Conservation (phyloP, 202 grass and related monocot species). For the Alloteropsis angusta region DNA sequence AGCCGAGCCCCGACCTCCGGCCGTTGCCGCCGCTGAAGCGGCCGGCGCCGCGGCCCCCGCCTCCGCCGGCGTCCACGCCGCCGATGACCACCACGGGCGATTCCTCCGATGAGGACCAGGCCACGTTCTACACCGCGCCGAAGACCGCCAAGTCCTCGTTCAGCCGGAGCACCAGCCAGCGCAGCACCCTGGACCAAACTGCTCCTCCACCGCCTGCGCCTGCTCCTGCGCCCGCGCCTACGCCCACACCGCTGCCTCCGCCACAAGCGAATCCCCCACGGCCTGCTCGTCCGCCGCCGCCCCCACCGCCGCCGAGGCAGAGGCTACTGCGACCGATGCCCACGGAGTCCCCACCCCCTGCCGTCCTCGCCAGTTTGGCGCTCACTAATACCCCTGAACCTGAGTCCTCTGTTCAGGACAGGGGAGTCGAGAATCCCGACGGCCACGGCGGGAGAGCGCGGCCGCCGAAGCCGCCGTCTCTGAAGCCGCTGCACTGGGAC, state of each 20-base stretch:
- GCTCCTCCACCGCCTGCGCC: neutral
- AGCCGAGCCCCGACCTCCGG: conserved; percentile 42
- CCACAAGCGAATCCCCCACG: neutral
- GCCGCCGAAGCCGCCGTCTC: conserved; percentile 24
- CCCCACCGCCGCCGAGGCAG: conserved; percentile 33
- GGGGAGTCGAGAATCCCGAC: conserved; percentile 18
- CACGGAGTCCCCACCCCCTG: conserved; percentile 17
- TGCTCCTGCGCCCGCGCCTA: neutral
- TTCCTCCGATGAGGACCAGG: conserved; percentile 34
- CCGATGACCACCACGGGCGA: conserved; percentile 21
- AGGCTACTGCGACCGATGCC: conserved; percentile 44
- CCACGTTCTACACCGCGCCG: conserved; percentile 38
- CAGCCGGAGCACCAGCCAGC: conserved; percentile 49
- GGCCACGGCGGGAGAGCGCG: neutral
- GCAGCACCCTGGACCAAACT: conserved; percentile 35
- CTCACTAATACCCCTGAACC: conserved; percentile 27
- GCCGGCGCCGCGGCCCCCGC: neutral
- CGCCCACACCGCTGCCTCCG: neutral
- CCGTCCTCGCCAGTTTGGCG: conserved; percentile 28
- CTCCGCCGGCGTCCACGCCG: conserved; percentile 13
- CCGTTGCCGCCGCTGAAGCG: conserved; percentile 49
- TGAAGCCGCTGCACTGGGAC: conserved; percentile 66
- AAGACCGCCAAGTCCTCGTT: conserved; percentile 34
- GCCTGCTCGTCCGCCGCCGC: conserved; percentile 27
- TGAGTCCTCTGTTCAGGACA: conserved; percentile 9